A percentile compares a stretch with the other conserved stretches of the same genome.
Conservation (phyloP, 768 basidiomycete genomes). For the Xanthoconium stramineum region DNA sequence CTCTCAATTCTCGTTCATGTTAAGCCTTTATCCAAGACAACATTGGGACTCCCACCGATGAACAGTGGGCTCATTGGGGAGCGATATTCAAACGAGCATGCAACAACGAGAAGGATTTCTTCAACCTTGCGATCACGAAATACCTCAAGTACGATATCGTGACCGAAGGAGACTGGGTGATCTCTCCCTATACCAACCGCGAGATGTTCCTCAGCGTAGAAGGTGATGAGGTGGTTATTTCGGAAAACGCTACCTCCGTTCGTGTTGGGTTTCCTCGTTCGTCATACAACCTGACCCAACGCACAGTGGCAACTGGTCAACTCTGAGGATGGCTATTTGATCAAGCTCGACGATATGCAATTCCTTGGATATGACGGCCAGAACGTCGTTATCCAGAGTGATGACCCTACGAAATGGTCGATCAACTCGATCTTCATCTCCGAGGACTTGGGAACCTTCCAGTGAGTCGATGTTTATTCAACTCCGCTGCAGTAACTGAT, state of each 20-base stretch:
- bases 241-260: too few relatives aligned
- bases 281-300: too few relatives aligned
- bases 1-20: neutral
- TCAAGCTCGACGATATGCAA: neutral
- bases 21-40: neutral
- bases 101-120: neutral
- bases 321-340: neutral
- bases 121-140: neutral
- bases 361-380: neutral
- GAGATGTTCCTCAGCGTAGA: neutral
- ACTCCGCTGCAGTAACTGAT: neutral
- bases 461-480: neutral
- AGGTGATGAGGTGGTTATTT: too few relatives aligned
- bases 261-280: too few relatives aligned
- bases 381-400: neutral
- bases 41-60: neutral
- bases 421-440: neutral
- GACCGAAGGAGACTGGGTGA: neutral
- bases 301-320: too few relatives aligned
- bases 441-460: neutral
- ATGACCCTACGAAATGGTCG: neutral
- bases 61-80: neutral
- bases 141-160: neutral
- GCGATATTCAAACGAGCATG: neutral
- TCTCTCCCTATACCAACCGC: neutral